Evolutionary conservation across 768 basidiomycete genomes (phyloP).

Genomic region (Lactifluus subvellereus): DNA sequence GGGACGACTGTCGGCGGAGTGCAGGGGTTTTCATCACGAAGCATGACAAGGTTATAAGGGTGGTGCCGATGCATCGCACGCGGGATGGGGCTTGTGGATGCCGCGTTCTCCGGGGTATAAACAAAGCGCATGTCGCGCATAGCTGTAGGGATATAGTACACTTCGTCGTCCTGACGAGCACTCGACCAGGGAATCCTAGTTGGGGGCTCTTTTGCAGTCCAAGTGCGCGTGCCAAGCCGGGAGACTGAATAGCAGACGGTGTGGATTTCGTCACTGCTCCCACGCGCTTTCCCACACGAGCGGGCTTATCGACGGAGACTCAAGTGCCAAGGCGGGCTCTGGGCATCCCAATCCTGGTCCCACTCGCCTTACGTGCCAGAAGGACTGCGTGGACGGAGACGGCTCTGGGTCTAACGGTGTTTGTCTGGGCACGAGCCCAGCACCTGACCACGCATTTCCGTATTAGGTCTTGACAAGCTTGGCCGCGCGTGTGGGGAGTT

Average conservation of each 20-base stretch:
- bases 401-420: background rate
- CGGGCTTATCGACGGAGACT: background rate
- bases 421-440: constrained; percentile 3
- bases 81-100: background rate
- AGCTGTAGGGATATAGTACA: background rate
- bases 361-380: constrained; percentile 5
- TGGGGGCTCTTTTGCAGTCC: background rate
- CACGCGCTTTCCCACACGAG: background rate
- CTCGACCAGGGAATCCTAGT: background rate
- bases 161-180: background rate
- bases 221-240: background rate
- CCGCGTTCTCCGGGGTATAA: background rate
- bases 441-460: background rate
- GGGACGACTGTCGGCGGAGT: background rate
- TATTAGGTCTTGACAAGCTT: background rate
- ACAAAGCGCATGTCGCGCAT: background rate
- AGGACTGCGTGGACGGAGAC: background rate
- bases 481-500: background rate
- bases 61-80: background rate
- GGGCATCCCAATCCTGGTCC: background rate
- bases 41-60: background rate
- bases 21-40: background rate
- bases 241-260: background rate
- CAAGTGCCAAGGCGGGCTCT: background rate
- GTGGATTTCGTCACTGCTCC: background rate